phyloP scores from a whole-genome alignment of 169 alveolate genomes.

The Eimeria brunetti region DNA sequence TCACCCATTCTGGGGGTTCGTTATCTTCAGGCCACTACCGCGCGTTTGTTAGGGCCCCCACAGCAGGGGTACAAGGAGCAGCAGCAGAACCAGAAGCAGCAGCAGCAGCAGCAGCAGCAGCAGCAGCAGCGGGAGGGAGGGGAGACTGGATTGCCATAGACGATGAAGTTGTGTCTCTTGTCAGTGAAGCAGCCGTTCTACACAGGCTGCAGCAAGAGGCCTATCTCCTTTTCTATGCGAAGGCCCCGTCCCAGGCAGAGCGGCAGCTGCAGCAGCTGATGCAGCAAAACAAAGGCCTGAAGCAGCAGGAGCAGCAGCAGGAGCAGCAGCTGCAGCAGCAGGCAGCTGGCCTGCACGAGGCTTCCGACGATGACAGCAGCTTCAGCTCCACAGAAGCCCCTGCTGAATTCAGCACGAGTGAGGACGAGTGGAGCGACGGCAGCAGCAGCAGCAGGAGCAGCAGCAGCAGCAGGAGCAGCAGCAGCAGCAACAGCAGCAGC shows the following conservation, averaged over 20 bases:
- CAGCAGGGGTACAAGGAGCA: background rate
- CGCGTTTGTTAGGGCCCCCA: constrained; percentile 79
- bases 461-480: background rate
- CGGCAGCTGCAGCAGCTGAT: constrained; percentile 51
- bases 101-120: constrained; percentile 5
- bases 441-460: constrained; percentile 62
- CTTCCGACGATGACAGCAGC: background rate
- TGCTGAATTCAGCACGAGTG: constrained; percentile 17
- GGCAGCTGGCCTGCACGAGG: background rate
- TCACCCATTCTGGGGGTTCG: constrained; percentile 85
- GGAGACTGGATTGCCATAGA: constrained; percentile 65
- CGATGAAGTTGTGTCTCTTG: constrained; percentile 70
- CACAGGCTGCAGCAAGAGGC: constrained; percentile 77
- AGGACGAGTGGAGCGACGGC: constrained; percentile 46
- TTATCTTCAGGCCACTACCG: constrained; percentile 85
- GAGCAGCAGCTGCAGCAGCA: background rate
- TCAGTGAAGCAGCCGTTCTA: constrained; percentile 71
- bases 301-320: constrained; percentile 53
- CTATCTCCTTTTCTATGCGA: constrained; percentile 66
- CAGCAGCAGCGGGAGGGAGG: background rate
- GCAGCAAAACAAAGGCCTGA: constrained; percentile 35
- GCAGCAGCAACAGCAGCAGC: constrained; percentile 17
- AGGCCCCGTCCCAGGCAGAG: constrained; percentile 59
- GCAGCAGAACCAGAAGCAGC: too few species aligned
- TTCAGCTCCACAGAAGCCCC: constrained; percentile 16